Evolutionary conservation across 148 eudicot species (phyloP).

Genomic region (Rhododendron vialii): DNA sequence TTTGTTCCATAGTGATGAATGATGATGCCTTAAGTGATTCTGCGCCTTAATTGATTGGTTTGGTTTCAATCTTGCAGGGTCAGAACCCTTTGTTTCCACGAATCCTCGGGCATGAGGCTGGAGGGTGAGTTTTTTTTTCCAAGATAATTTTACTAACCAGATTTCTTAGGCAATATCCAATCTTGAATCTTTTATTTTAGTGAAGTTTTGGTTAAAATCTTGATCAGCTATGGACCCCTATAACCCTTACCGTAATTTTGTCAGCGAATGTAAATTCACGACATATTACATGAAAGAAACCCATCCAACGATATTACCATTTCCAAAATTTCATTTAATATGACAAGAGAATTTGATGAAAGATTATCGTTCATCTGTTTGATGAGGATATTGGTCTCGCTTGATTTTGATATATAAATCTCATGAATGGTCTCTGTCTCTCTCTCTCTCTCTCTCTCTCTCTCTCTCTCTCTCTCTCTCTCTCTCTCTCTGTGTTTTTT

Average conservation of each 20-base stretch:
- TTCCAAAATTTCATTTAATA: no score
- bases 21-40: not conserved
- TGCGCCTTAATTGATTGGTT: not conserved
- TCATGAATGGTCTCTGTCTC: no score
- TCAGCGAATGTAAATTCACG: no score
- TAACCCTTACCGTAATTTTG: no score
- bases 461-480: not conserved
- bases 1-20: not conserved
- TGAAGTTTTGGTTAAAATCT: not conserved
- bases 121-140: slow-evolving; percentile 24
- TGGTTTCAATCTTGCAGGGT: slow-evolving; percentile 16
- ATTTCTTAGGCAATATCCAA: not conserved
- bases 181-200: not conserved
- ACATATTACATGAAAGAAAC: no score
- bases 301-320: no score
- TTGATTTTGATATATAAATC: no score
- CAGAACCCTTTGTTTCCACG: slow-evolving; percentile 31
- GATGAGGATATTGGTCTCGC: no score
- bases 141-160: not conserved
- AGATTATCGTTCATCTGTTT: no score
- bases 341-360: no score
- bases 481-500: not conserved
- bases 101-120: slow-evolving; percentile 49
- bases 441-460: not conserved
- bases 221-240: not conserved